A percentile compares a stretch with the other conserved stretches of the same genome.
Evolutionary conservation across 2,329 filamentous ascomycete genomes (phyloP).

Genomic region (Colletotrichum lini): DNA sequence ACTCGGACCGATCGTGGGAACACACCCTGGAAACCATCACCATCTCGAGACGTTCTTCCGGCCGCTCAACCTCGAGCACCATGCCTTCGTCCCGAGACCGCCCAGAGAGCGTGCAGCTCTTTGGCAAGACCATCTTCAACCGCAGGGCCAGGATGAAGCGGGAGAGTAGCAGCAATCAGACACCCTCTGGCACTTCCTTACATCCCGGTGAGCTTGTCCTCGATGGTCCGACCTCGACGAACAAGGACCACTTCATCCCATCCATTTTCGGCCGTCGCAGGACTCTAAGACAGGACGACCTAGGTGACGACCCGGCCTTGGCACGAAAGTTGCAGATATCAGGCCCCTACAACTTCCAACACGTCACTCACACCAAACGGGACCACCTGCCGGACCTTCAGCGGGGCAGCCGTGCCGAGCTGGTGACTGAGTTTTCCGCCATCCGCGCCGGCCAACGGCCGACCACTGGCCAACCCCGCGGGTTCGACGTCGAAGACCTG

Average conservation of each 20-base stretch:
- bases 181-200: conserved; percentile 63
- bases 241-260: conserved; percentile 63
- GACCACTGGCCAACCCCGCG: conserved; percentile 53
- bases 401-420: conserved; percentile 56
- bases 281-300: conserved; percentile 47
- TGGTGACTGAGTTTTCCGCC: conserved; percentile 61
- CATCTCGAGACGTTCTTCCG: conserved; percentile 70
- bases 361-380: conserved; percentile 71
- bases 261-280: conserved; percentile 68
- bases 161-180: conserved; percentile 62
- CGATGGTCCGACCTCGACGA: conserved; percentile 51
- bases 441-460: conserved; percentile 55
- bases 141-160: conserved; percentile 67
- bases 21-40: conserved; percentile 62
- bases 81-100: conserved; percentile 67
- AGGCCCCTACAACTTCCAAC: conserved; percentile 76
- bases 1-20: conserved; percentile 66
- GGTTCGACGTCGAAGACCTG: conserved; percentile 57
- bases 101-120: conserved; percentile 71
- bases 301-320: conserved; percentile 38
- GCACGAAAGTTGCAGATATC: conserved; percentile 69
- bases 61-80: conserved; percentile 67
- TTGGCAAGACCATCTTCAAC: conserved; percentile 73
- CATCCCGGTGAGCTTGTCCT: conserved; percentile 60
- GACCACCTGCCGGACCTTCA: conserved; percentile 61